Evolutionary conservation across 129 eudicot species (phyloP).

Genomic region (Helichrysum umbraculigerum): DNA sequence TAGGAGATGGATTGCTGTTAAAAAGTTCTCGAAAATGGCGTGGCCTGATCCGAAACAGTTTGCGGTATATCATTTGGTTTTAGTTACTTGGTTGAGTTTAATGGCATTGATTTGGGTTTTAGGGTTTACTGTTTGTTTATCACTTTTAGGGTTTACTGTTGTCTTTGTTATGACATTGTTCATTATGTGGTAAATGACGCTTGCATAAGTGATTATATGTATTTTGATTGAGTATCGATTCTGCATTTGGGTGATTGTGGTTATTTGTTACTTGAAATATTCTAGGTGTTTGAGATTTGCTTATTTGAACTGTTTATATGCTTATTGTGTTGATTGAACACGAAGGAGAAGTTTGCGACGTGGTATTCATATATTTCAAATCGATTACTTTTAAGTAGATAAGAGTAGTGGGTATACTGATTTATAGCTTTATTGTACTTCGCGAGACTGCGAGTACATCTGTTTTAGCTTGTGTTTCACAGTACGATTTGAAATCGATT

Average conservation of each 20-base stretch:
- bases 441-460: background rate
- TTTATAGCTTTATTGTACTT: background rate
- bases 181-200: background rate
- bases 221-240: background rate
- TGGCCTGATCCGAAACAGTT: slow-evolving; percentile 99
- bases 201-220: background rate
- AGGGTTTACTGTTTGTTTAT: slow-evolving; percentile 28
- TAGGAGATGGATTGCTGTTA: slow-evolving; percentile 89
- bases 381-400: background rate
- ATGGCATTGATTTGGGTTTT: slow-evolving; percentile 8
- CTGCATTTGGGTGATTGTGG: slow-evolving; percentile 26
- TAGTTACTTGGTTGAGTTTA: slow-evolving; percentile 6
- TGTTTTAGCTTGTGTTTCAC: background rate
- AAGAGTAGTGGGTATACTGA: background rate
- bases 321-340: background rate
- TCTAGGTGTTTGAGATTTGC: slow-evolving; percentile 4
- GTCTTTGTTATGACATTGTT: background rate
- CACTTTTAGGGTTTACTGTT: slow-evolving; percentile 12
- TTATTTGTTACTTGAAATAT: background rate
- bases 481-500: background rate
- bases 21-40: slow-evolving; percentile 88
- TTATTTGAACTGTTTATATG: background rate
- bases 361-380: no score
- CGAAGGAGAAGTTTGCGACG: background rate
- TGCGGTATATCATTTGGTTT: slow-evolving; percentile 46